Conservation (phyloP, 2,329 filamentous ascomycete genomes). For the Mycogone perniciosa region DNA sequence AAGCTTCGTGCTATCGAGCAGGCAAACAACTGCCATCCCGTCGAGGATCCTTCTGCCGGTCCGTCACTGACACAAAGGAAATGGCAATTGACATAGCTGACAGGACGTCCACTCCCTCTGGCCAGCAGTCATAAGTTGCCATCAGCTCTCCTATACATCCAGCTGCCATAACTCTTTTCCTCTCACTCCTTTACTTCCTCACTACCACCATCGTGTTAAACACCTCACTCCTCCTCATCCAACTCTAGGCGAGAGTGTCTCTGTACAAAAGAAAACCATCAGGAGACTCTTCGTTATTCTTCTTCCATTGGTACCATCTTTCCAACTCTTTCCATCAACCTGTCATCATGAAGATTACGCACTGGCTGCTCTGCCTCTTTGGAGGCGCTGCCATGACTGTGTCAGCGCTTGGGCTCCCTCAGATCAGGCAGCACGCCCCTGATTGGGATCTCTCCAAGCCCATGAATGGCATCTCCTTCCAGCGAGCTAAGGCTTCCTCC, state of each 20-base stretch:
- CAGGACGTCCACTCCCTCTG: background rate
- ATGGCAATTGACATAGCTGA: background rate
- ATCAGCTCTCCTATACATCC: background rate
- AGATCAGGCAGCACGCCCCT: conserved; percentile 3
- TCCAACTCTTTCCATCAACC: background rate
- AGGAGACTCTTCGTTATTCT: background rate
- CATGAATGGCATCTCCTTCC: conserved; percentile 33
- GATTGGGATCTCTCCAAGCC: conserved; percentile 30
- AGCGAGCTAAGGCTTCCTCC: conserved; percentile 25
- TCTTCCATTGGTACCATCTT: background rate
- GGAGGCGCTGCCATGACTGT: conserved; percentile 4
- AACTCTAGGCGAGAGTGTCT: too few species aligned
- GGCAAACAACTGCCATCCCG: background rate
- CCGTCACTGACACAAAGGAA: background rate
- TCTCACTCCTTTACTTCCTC: background rate
- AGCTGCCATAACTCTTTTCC: background rate
- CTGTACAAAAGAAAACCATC: background rate
- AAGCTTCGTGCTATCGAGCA: background rate
- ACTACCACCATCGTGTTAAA: background rate
- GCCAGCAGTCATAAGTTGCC: background rate
- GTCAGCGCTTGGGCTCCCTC: background rate
- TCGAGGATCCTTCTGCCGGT: background rate
- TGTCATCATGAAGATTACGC: background rate
- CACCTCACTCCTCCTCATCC: background rate
- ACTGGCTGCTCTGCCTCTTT: conserved; percentile 9